Percentiles rank a stretch among this genome's conserved stretches.
Conservation (phyloP, 176 grass and related monocot species). For the Alloteropsis semialata region DNA sequence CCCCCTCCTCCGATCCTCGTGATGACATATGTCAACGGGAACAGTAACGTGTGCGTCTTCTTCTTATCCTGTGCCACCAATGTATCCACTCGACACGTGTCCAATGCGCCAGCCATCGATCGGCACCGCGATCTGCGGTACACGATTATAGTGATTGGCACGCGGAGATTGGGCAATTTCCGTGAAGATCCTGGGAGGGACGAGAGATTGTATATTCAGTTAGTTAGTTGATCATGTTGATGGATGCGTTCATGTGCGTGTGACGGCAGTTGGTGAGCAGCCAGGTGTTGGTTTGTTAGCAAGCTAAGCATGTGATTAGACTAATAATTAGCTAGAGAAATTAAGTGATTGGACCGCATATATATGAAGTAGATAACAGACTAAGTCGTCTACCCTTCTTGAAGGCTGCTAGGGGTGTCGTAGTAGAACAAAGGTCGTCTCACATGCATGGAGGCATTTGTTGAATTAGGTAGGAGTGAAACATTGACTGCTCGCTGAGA, state of each 20-base stretch:
- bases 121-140: neutral
- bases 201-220: neutral
- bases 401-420: neutral
- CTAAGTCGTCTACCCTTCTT: neutral
- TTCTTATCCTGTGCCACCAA: neutral
- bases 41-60: neutral
- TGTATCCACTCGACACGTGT: neutral
- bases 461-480: too few species aligned
- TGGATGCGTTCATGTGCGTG: neutral
- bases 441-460: neutral
- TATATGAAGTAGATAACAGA: neutral
- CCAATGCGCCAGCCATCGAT: neutral
- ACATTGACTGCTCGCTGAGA: too few species aligned
- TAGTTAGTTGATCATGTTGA: neutral
- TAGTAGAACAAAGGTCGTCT: neutral
- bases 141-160: neutral
- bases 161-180: neutral
- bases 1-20: neutral
- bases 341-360: neutral
- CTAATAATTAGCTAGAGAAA: neutral
- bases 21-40: constrained; percentile 19
- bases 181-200: neutral
- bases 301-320: constrained; percentile 6
- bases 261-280: neutral
- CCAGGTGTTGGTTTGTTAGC: neutral